These are phyloP conservation scores for Basidioascus undulatus DNA, from an alignment of 768 basidiomycete genomes.

Conservation along the genomic window DNA sequence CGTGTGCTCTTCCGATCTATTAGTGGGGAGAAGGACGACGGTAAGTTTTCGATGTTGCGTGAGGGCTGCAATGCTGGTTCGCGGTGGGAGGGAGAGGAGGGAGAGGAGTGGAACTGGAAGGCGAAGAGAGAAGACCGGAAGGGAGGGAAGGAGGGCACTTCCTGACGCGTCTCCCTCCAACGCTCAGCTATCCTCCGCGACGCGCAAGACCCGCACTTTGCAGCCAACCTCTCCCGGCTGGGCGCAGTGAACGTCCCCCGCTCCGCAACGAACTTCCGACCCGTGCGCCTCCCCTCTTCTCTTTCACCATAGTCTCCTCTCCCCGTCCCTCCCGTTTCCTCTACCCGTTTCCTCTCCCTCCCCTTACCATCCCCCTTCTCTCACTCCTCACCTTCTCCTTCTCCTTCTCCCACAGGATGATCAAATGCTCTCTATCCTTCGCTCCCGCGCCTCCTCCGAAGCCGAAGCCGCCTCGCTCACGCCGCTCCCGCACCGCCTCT, in stretches of 20 bases:
- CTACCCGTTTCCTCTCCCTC: not conserved
- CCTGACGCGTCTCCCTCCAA: too few relatives aligned
- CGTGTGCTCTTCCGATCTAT: too few relatives aligned
- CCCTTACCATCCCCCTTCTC: not conserved
- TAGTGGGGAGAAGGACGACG: too few relatives aligned
- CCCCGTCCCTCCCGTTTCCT: not conserved
- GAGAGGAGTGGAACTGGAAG: too few relatives aligned
- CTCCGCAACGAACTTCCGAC: conserved; percentile 27
- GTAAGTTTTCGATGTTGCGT: too few relatives aligned
- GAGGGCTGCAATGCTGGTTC: too few relatives aligned
- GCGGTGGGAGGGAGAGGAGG: too few relatives aligned
- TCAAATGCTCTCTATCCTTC: conserved; percentile 26
- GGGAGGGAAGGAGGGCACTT: too few relatives aligned
- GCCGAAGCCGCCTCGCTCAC: conserved; percentile 25
- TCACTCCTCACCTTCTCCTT: not conserved
- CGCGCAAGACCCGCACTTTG: conserved; percentile 43
- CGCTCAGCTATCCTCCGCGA: conserved; percentile 40
- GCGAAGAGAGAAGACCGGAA: too few relatives aligned
- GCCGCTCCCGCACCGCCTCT: conserved; percentile 28
- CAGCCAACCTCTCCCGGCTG: conserved; percentile 36
- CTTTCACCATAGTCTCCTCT: not conserved
- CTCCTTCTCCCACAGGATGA: conserved; percentile 11
- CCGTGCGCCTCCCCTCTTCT: too few relatives aligned
- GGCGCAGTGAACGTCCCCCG: conserved; percentile 51
- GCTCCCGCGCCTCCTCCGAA: conserved; percentile 36